Conservation (phyloP, 768 basidiomycete species). For the Xerocomus spinulosus region DNA sequence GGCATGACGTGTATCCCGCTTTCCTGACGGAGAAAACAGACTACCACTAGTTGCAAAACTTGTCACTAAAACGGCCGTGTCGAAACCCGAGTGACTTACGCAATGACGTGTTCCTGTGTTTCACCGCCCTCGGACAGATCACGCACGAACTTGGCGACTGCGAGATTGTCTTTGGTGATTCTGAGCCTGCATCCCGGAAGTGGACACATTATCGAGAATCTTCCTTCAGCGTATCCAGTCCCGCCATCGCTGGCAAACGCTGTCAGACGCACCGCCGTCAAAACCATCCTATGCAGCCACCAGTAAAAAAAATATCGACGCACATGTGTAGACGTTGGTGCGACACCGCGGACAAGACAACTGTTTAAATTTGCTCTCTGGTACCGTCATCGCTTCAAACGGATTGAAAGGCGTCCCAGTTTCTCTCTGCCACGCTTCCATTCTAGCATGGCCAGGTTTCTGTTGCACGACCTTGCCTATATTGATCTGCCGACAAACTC, state of each 20-base stretch:
- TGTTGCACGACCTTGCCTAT: constrained; percentile 14
- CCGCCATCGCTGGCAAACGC: constrained; percentile 39
- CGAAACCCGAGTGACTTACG: constrained; percentile 26
- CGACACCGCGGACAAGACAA: constrained; percentile 36
- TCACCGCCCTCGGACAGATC: constrained; percentile 32
- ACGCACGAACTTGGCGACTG: constrained; percentile 38
- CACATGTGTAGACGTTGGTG: constrained; percentile 27
- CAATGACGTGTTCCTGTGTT: constrained; percentile 26
- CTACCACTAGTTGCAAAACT: constrained; percentile 29
- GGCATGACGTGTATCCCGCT: constrained; percentile 25
- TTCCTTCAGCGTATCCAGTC: constrained; percentile 45
- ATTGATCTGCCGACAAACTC: constrained; percentile 18
- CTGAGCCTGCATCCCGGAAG: constrained; percentile 34
- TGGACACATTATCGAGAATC: constrained; percentile 37
- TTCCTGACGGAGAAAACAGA: constrained; percentile 27
- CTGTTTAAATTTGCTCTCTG: constrained; percentile 18
- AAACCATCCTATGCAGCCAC: not conserved
- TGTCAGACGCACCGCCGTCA: constrained; percentile 16
- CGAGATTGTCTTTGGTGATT: constrained; percentile 41
- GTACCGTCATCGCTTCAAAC: constrained; percentile 30
- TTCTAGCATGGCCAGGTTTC: constrained; percentile 15
- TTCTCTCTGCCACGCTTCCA: constrained; percentile 19
- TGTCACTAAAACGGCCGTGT: not conserved
- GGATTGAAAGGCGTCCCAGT: constrained; percentile 33
- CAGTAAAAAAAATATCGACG: constrained; percentile 12